Base-by-base conservation (phyloP, 768 basidiomycete genomes). In the Ramaria sp. region DNA sequence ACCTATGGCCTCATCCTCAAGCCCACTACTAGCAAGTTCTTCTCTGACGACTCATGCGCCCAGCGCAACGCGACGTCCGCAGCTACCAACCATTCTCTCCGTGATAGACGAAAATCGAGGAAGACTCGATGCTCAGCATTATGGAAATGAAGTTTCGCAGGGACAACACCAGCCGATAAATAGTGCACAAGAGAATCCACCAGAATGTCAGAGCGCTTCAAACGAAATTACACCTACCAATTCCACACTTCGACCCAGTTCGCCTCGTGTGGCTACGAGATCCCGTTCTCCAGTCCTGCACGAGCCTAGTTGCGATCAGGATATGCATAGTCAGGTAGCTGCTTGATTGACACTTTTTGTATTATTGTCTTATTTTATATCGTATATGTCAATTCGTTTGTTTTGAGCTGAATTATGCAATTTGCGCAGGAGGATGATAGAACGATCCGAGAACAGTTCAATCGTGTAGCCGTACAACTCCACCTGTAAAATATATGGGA, bases 71-170 rank as follows among this genome's bases (percentile, higher is more conserved):
- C 57, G 49, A 42, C 57, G 51, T 4, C 50, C 78, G 17, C 88
- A 86, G 66, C 75, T 89, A 45, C 83, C 84, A 48, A 83, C 74
- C 58, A 79, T 85, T n/a, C 72, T 90, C n/a, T 68, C 84, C 31
- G 77, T 81, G 20, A 82, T 90, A 54, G 84, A 87, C 59, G 88
- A 90, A 68, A 67, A 69, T 31, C 78, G 72, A 56, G 60, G 73
- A 53, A 71, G 68, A 19, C 48, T 53, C 12, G 34, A 31, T 63
- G 66, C 60, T 53, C 55, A 60, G 41, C 46, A 48, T 50, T 24
- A 39, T 48, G 62, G 58, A 51, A 60, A 59, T n/a, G 61, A 61
- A 19, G 24, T 2, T 27, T 27, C 27, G 34, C 27, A 52, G 6
- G 7, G 12, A 19, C 17, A 1, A 33, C 22, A 34, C 51, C 13